Base-by-base conservation (phyloP, 2,329 filamentous ascomycete genomes). In the Cadophora luteo-olivacea region DNA sequence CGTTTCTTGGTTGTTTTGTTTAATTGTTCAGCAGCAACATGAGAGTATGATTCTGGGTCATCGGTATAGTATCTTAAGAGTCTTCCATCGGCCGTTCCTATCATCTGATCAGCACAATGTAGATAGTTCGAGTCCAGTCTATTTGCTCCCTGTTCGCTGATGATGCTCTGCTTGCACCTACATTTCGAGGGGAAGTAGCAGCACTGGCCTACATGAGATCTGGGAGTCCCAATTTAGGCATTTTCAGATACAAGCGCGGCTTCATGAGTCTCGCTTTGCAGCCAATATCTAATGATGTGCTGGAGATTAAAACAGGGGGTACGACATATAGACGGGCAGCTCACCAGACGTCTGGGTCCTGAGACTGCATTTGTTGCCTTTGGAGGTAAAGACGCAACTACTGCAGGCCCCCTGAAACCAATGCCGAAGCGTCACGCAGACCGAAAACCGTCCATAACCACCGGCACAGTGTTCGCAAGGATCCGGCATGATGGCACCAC, bases 391-490 rank as follows among this genome's bases (percentile, higher is more conserved):
- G 5, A 73, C 70, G 61, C 75, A 77, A 49, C 71, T 69, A 22
- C 70, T 64, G 64, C 74, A 77, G 24, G 73, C 73, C 41, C 75
- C 75, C 33, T 75, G 71, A 67, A 75, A 77, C 72, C 72, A 77
- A 41, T 70, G 51, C 8, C 71, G 69, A 63, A 75, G 19, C 2
- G 70, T 72, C 24, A 76, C 70, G 57, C 75, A 77, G 9, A 71
- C 38, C 19, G 71, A 68, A 45, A 77, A 76, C 11, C 73, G 65
- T 3, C 74, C 74, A 67, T 68, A 72, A 9, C 73, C 73, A 12
- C 60, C 60, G 8, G 71, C 68, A 64, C 75, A 77, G 64, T 73
- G 73, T 2, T 64, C 65, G 62, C 74, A 77, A 11, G 73, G 67
- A 9, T 54, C 38, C 16, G 57, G 25, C 38, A 69, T 61, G 4